Base-by-base conservation (phyloP, 2,329 filamentous ascomycete genomes). In the Fusarium mexicanum region DNA sequence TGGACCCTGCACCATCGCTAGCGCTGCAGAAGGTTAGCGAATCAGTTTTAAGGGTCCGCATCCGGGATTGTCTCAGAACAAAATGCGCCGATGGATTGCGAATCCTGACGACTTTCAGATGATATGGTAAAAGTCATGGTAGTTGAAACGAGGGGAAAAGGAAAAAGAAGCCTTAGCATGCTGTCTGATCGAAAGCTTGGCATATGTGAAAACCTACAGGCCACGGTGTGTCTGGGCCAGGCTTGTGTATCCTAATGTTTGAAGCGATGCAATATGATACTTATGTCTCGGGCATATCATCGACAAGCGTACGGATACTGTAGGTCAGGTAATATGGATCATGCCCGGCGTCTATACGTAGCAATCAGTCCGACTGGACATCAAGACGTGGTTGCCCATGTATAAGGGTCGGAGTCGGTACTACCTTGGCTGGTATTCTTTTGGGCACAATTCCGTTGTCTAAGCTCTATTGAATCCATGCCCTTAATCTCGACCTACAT, bases 1-100 rank as follows among this genome's bases (percentile, higher is more conserved):
- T 77, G 73, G 75, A 77, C 75, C 75, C 73, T 77, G 73, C 71
- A 61, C 63, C 29, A 57, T 59, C 65, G 50, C 61, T 70, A 73
- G 69, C 61, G 69, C 69, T 63, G 59, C 51, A 67, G 64, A 71
- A 72, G 29, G 50, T 54, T 55, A 38, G 59, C 72, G 61, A 75
- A 75, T 75, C 68, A 69, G 46, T 44, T 60, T 64, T 35, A 65
- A 64, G 62, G 64, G 50, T 61, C 66, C 61, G 54, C 64, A 64
- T 63, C 66, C 57, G 60, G 61, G 61, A 53, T 62, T 61, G 64
- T 72, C 48, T 63, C 38, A 65, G 60, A 75, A 48, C 55, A 63
- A 58, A 55, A 71, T 74, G 67, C 61, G 44, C 61, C 66, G 61
- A 70, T 50, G 38, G 47, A 63, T 54, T 48, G 53, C 54, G 55